Evolutionary conservation across 2,329 filamentous ascomycete genomes (phyloP).

Genomic region (Neofusicoccum sp.): DNA sequence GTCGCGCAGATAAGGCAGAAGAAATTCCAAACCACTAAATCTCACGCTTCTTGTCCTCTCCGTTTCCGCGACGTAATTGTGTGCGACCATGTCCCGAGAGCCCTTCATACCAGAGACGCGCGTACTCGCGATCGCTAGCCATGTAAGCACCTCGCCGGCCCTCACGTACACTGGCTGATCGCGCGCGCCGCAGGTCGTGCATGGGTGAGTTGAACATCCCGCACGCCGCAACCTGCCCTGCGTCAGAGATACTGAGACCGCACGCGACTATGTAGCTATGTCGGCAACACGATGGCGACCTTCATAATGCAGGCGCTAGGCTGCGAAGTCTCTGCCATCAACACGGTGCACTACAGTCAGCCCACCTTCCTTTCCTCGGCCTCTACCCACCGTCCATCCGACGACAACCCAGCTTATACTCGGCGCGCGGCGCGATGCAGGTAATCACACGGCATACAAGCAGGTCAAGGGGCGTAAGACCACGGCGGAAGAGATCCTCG

Average conservation of each 20-base stretch:
- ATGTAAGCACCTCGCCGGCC: conserved; percentile 60
- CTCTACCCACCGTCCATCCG: neutral
- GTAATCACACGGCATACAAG: conserved; percentile 91
- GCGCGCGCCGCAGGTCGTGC: conserved; percentile 58
- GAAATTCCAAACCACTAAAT: conserved; percentile 14
- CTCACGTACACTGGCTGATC: conserved; percentile 27
- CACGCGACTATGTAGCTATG: conserved; percentile 63
- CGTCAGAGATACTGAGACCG: conserved; percentile 24
- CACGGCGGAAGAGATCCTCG: conserved; percentile 75
- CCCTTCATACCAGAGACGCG: conserved; percentile 49
- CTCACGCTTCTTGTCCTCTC: conserved; percentile 27
- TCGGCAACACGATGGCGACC: conserved; percentile 95
- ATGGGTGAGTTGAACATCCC: conserved; percentile 65
- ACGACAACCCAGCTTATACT: conserved; percentile 3
- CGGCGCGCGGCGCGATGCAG: conserved; percentile 45
- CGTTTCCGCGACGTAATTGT: conserved; percentile 35
- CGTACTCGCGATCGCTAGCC: conserved; percentile 87
- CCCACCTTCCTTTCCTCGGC: conserved; percentile 24
- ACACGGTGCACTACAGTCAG: conserved; percentile 97
- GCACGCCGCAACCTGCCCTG: no score
- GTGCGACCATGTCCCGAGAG: conserved; percentile 14
- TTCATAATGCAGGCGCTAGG: conserved; percentile 92
- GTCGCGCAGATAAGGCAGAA: conserved; percentile 17
- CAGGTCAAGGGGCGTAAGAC: conserved; percentile 84
- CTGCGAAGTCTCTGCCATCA: conserved; percentile 89